Conservation (phyloP, 805 yeast species). For the Cyberlindnera maclurae region DNA sequence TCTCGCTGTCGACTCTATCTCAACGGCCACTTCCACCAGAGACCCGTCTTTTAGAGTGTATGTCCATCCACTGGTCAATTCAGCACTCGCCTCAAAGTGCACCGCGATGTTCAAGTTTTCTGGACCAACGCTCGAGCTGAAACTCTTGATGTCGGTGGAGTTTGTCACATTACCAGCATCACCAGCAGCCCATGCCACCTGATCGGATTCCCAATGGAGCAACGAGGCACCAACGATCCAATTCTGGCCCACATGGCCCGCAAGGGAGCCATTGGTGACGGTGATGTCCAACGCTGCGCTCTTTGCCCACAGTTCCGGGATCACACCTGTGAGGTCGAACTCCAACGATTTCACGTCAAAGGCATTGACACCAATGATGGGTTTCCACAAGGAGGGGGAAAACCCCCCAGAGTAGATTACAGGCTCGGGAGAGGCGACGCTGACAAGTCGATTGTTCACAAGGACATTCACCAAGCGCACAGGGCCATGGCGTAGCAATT, state of each 20-base stretch:
- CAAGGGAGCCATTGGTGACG: slow-evolving; percentile 44
- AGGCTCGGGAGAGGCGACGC: slow-evolving; percentile 61
- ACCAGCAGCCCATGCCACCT: slow-evolving; percentile 35
- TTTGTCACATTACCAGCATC: slow-evolving; percentile 25
- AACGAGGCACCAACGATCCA: slow-evolving; percentile 58
- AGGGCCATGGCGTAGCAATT: slow-evolving; percentile 60
- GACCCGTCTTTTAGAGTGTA: slow-evolving; percentile 19
- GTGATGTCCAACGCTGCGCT: slow-evolving; percentile 38
- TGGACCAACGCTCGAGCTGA: slow-evolving; percentile 6
- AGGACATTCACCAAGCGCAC: slow-evolving; percentile 58
- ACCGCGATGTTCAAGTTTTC: slow-evolving; percentile 18
- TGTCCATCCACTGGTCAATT: slow-evolving; percentile 13
- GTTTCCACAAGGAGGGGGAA: slow-evolving; percentile 75
- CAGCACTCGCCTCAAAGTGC: slow-evolving; percentile 1
- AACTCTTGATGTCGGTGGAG: slow-evolving; percentile 5
- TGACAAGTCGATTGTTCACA: slow-evolving; percentile 51
- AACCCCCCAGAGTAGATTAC: slow-evolving; percentile 76
- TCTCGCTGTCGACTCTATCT: slow-evolving; percentile 19
- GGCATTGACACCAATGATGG: slow-evolving; percentile 67
- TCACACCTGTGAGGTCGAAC: slow-evolving; percentile 60
- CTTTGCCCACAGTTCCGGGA: slow-evolving; percentile 62
- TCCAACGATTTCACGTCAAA: slow-evolving; percentile 68
- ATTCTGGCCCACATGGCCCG: slow-evolving; percentile 29
- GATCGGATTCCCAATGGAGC: slow-evolving; percentile 43
- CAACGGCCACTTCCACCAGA: slow-evolving; percentile 16